A percentile compares a stretch with the other conserved stretches of the same genome.
Conservation (phyloP, 1,139 yeast genomes). For the Candida sanyaensis region DNA sequence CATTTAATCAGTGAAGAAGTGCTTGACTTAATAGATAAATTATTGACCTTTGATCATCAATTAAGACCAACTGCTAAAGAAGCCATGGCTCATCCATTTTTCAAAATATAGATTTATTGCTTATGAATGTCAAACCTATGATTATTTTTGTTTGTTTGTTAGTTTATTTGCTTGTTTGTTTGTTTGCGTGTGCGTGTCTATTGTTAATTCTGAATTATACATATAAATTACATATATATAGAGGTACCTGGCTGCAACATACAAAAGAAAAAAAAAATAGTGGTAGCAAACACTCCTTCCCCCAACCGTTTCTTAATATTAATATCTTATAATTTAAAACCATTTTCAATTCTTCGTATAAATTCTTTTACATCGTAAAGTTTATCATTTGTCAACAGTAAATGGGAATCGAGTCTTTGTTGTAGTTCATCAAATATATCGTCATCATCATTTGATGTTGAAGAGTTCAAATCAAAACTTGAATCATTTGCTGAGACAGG, state of each 20-base stretch:
- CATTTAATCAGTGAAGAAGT: conserved; percentile 62
- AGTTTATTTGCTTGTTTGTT: too few species aligned
- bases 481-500: conserved; percentile 19
- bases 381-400: conserved; percentile 21
- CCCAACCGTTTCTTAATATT: neutral
- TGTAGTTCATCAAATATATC: conserved; percentile 16
- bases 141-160: too few species aligned
- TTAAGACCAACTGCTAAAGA: conserved; percentile 75
- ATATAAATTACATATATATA: neutral
- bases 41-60: conserved; percentile 72
- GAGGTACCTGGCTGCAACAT: neutral
- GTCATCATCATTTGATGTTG: conserved; percentile 14
- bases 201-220: too few species aligned
- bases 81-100: conserved; percentile 67
- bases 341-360: conserved; percentile 23
- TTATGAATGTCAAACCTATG: too few species aligned
- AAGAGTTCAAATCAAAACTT: conserved; percentile 12
- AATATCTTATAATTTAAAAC: conserved; percentile 17
- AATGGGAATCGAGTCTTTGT: conserved; percentile 16
- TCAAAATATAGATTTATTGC: conserved; percentile 22
- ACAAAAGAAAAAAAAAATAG: neutral
- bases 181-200: neutral
- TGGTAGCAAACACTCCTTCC: neutral
- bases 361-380: conserved; percentile 30
- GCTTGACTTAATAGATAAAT: conserved; percentile 63